A percentile compares a stretch with the other conserved stretches of the same genome.
These are phyloP conservation scores for Globisporangium sylvaticum DNA, from an alignment of 352 stramenopile genomes.

Conservation along the genomic window DNA sequence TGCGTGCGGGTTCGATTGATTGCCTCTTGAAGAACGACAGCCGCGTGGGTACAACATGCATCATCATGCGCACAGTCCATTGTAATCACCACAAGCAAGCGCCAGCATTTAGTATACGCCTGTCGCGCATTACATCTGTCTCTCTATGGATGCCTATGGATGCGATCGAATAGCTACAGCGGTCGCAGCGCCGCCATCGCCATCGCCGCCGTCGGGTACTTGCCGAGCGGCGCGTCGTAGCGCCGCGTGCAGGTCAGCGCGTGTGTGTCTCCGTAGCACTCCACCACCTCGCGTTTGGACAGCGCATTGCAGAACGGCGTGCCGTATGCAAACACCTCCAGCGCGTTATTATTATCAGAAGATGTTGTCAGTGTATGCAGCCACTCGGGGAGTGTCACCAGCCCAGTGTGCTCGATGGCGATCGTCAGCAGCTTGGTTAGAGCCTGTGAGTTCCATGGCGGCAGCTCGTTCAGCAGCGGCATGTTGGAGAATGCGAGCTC, in stretches of 20 bases:
- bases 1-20: background rate
- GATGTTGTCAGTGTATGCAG: background rate
- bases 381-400: background rate
- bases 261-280: background rate
- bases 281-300: no score
- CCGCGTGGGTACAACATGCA: background rate
- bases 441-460: background rate
- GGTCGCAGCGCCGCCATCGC: background rate
- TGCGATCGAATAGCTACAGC: no score
- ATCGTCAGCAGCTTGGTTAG: background rate
- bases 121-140: background rate
- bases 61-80: background rate
- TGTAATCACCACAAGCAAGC: background rate
- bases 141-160: background rate
- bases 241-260: background rate
- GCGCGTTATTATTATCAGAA: background rate
- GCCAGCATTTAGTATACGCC: background rate
- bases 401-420: background rate
- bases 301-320: background rate
- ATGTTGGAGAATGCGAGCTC: background rate
- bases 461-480: background rate
- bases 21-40: background rate
- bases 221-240: background rate
- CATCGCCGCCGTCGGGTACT: background rate
- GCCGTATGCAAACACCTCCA: background rate